Evolutionary conservation across 2,329 filamentous ascomycete genomes (phyloP).

Genomic region (Acarospora socialis): DNA sequence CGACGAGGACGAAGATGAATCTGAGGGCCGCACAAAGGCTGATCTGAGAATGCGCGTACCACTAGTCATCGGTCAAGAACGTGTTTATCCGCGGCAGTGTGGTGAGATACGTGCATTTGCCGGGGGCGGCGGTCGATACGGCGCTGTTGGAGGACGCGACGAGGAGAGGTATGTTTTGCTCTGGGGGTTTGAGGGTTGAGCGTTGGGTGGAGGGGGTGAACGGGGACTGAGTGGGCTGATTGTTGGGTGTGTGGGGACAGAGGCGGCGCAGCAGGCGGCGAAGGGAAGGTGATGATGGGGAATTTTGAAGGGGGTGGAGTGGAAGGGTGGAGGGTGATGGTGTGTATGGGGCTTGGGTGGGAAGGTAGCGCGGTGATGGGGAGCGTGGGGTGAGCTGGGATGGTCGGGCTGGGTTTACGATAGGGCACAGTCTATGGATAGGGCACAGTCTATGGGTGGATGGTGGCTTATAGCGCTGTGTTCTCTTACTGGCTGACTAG

Average conservation of each 20-base stretch:
- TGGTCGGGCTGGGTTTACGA: too few species aligned
- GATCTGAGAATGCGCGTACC: constrained; percentile 1
- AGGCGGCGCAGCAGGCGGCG: constrained; percentile 36
- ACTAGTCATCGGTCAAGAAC: constrained; percentile 69
- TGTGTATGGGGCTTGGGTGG: too few species aligned
- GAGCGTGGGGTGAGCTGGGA: too few species aligned
- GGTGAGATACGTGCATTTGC: constrained; percentile 82
- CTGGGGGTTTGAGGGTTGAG: neutral
- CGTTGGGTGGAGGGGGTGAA: neutral
- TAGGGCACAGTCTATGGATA: too few species aligned
- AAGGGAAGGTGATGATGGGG: constrained; percentile 30
- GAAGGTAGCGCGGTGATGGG: too few species aligned
- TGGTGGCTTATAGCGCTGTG: too few species aligned
- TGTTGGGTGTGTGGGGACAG: constrained; percentile 17
- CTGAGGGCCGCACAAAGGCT: constrained; percentile 1
- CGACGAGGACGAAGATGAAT: neutral
- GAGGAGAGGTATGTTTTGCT: constrained; percentile 50
- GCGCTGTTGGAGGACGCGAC: constrained; percentile 83
- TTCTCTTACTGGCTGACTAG: too few species aligned
- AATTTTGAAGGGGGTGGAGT: constrained; percentile 12
- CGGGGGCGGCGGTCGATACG: constrained; percentile 68
- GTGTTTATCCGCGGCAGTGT: constrained; percentile 91
- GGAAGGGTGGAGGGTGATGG: too few species aligned
- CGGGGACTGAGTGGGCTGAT: neutral
- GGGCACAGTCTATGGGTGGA: too few species aligned